phyloP scores from a whole-genome alignment of 1,284 basidiomycete genomes.

The Trametes hirsuta region DNA sequence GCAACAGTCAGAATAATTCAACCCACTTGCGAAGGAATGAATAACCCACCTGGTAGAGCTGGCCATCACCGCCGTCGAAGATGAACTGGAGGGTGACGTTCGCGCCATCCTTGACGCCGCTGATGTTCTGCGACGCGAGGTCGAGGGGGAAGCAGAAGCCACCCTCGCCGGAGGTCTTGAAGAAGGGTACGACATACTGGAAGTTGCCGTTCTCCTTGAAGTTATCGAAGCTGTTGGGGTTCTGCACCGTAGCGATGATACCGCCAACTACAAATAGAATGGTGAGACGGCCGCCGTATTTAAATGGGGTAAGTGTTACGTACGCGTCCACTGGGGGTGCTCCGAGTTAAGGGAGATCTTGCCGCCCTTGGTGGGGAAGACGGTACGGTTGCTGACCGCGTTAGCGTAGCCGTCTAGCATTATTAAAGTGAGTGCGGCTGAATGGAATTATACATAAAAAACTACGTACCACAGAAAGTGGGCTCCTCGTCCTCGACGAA shows the following conservation, averaged over 20 bases:
- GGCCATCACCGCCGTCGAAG: constrained; percentile 68
- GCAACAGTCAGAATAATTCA: background rate
- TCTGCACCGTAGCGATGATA: constrained; percentile 53
- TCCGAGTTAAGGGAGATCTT: constrained; percentile 62
- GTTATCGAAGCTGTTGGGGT: constrained; percentile 68
- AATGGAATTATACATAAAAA: background rate
- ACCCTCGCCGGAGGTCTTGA: constrained; percentile 56
- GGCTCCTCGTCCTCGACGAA: constrained; percentile 63
- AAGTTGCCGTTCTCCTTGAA: constrained; percentile 32
- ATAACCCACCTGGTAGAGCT: constrained; percentile 59
- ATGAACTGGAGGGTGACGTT: constrained; percentile 66
- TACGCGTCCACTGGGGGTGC: constrained; percentile 60
- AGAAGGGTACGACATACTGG: constrained; percentile 46
- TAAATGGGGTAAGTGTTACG: constrained; percentile 14
- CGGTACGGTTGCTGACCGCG: constrained; percentile 51
- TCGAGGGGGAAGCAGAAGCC: constrained; percentile 64
- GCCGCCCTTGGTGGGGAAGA: constrained; percentile 63
- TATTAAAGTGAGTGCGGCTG: background rate
- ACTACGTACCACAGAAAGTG: constrained; percentile 54
- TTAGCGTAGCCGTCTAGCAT: constrained; percentile 54
- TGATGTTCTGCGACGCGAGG: constrained; percentile 51
- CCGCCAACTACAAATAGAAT: constrained; percentile 48
- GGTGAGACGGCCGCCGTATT: background rate
- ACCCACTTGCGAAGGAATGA: background rate
- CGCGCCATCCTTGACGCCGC: constrained; percentile 53